These are phyloP conservation scores for Diospyros kaki DNA, from an alignment of 148 eudicot genomes.

Conservation along the genomic window DNA sequence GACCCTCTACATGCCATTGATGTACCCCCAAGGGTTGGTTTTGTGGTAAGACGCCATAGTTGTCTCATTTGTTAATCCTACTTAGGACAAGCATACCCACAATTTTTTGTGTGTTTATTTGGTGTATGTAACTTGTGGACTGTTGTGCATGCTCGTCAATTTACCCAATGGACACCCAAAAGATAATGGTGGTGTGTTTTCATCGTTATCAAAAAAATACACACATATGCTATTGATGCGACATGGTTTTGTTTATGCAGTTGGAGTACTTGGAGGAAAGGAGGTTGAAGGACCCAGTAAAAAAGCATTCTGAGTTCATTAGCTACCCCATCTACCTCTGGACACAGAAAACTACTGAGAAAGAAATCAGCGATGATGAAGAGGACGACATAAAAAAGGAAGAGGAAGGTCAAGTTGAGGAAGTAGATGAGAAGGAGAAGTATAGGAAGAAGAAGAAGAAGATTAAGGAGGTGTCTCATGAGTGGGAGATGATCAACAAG, in stretches of 20 bases:
- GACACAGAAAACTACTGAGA: not conserved
- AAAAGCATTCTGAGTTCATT: not conserved
- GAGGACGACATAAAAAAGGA: not conserved
- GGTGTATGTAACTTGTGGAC: too few relatives aligned
- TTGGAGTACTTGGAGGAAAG: not conserved
- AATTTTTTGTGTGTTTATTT: too few relatives aligned
- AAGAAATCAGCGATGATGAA: not conserved
- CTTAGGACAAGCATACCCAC: too few relatives aligned
- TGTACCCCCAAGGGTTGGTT: too few relatives aligned
- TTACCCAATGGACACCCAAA: too few relatives aligned
- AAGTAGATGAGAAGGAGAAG: not conserved
- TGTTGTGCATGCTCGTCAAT: too few relatives aligned
- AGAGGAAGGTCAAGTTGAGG: not conserved
- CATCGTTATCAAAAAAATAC: too few relatives aligned
- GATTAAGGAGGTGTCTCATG: conserved; percentile 2
- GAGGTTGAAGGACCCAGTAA: not conserved
- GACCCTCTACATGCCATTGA: too few relatives aligned
- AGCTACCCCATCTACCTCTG: conserved; percentile 2
- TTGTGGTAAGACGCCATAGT: too few relatives aligned
- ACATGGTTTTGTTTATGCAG: not conserved
- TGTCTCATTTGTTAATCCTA: too few relatives aligned
- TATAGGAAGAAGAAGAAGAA: not conserved
- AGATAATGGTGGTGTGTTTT: too few relatives aligned
- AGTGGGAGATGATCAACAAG: conserved; percentile 21
- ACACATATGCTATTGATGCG: too few relatives aligned